Evolutionary conservation across 768 basidiomycete species (phyloP).

Genomic region (Cyclocybe aegerita): DNA sequence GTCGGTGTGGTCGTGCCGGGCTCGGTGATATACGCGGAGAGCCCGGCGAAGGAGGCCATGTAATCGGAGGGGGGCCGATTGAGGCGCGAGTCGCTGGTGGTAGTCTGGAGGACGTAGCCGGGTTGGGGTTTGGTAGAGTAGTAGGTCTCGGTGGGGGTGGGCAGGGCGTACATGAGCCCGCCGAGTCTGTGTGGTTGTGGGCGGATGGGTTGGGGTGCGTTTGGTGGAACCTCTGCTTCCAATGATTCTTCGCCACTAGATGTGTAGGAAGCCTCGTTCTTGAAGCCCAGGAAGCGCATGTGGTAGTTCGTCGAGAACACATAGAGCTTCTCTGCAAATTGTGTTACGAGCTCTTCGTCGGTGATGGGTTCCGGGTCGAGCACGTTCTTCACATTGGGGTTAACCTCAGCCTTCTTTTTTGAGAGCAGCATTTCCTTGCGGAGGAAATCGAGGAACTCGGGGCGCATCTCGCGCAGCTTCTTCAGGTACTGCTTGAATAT

Average conservation of each 20-base stretch:
- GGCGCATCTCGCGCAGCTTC: slow-evolving; percentile 56
- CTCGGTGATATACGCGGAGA: slow-evolving; percentile 26
- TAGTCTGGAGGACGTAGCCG: slow-evolving; percentile 53
- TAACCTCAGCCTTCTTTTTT: slow-evolving; percentile 16
- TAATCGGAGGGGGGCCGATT: slow-evolving; percentile 4
- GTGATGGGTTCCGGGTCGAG: slow-evolving; percentile 4
- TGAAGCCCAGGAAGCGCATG: slow-evolving; percentile 19
- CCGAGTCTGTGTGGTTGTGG: slow-evolving; percentile 64
- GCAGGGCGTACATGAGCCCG: slow-evolving; percentile 60
- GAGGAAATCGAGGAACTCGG: slow-evolving; percentile 52
- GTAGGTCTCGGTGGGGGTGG: slow-evolving; percentile 51
- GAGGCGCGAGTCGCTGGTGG: slow-evolving; percentile 1
- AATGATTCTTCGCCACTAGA: slow-evolving; percentile 3
- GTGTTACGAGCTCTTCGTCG: slow-evolving; percentile 13
- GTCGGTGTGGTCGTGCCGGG: slow-evolving; percentile 25
- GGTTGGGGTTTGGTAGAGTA: slow-evolving; percentile 52
- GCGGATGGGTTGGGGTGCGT: slow-evolving; percentile 41
- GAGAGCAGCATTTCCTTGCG: slow-evolving; percentile 13
- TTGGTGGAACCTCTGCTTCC: slow-evolving; percentile 11
- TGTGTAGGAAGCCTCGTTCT: slow-evolving; percentile 14
- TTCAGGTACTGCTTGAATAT: slow-evolving; percentile 61
- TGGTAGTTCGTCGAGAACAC: slow-evolving; percentile 14
- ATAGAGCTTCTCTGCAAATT: slow-evolving; percentile 5
- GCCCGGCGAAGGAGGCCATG: slow-evolving; percentile 46
- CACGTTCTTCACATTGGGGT: background rate